phyloP scores from a whole-genome alignment of 2,329 filamentous ascomycete species.

The Neophaeococcomyces aloes region DNA sequence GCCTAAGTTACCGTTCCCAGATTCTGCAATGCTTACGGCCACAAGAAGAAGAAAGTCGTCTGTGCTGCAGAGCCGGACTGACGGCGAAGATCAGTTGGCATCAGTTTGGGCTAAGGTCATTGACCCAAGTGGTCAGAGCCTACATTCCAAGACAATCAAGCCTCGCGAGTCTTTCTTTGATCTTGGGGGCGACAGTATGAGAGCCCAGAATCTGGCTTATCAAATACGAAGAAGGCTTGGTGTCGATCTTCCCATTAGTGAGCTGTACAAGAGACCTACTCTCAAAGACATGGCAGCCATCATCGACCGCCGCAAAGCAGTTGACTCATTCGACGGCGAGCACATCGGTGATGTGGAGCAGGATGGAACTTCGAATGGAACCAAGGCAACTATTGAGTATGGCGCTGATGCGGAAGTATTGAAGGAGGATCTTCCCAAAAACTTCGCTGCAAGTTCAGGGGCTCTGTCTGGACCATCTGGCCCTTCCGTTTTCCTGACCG shows the following conservation, averaged over 20 bases:
- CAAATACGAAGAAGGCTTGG: constrained; percentile 53
- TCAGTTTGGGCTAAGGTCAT: constrained; percentile 65
- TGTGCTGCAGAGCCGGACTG: constrained; percentile 32
- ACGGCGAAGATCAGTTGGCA: constrained; percentile 57
- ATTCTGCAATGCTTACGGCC: constrained; percentile 54
- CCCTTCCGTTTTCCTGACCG: constrained; percentile 67
- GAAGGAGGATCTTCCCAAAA: constrained; percentile 38
- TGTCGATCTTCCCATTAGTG: constrained; percentile 54
- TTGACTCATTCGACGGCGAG: constrained; percentile 24
- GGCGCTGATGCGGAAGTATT: constrained; percentile 40
- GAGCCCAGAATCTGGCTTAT: constrained; percentile 72
- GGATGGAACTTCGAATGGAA: constrained; percentile 23
- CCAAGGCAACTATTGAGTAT: constrained; percentile 37
- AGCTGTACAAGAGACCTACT: constrained; percentile 59
- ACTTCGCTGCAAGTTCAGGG: constrained; percentile 27
- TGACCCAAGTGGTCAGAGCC: no score
- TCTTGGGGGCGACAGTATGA: constrained; percentile 66
- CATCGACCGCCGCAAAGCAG: constrained; percentile 35
- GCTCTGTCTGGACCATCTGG: constrained; percentile 24
- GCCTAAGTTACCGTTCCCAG: constrained; percentile 69
- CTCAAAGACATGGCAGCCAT: constrained; percentile 45
- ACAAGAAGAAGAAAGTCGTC: constrained; percentile 42
- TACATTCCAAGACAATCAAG: constrained; percentile 58
- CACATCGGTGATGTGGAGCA: constrained; percentile 41
- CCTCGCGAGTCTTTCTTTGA: constrained; percentile 63